Evolutionary conservation across 495 filamentous ascomycete species (phyloP).

Genomic region (Evernia prunastri): DNA sequence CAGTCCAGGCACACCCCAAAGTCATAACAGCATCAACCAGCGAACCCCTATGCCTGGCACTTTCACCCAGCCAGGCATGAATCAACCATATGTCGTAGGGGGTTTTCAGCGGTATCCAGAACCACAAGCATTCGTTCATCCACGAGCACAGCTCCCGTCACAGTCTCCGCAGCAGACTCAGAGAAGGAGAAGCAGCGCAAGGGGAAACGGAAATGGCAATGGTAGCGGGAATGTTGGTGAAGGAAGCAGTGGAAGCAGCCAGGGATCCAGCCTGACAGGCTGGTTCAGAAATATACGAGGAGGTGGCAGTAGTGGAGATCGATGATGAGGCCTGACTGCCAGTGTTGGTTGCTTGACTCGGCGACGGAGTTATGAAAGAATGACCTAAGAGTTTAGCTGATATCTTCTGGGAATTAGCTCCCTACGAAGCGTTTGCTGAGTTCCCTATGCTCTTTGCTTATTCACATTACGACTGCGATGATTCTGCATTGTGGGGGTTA

Average conservation of each 20-base stretch:
- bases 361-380: neutral
- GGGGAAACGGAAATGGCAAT: slow-evolving; percentile 6
- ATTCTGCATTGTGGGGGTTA: slow-evolving; percentile 11
- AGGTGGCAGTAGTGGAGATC: slow-evolving; percentile 11
- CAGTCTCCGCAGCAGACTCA: slow-evolving; percentile 13
- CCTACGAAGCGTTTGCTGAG: neutral
- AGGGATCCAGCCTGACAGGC: slow-evolving; percentile 16
- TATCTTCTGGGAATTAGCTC: neutral
- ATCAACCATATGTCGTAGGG: slow-evolving; percentile 23
- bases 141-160: neutral
- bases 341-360: neutral
- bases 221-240: slow-evolving; percentile 18
- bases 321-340: slow-evolving; percentile 4
- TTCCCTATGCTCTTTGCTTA: neutral
- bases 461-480: neutral
- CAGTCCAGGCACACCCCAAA: neutral
- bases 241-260: slow-evolving; percentile 21
- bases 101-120: slow-evolving; percentile 21
- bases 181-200: slow-evolving; percentile 10
- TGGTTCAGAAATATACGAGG: slow-evolving; percentile 23
- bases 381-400: neutral
- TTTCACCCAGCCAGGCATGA: slow-evolving; percentile 23
- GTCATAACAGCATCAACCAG: slow-evolving; percentile 3
- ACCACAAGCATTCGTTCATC: slow-evolving; percentile 17
- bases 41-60: slow-evolving; percentile 14